Evolutionary conservation across 371 early-diverging fungal species (phyloP), one percentile per base, ranked within the genome.

Genomic region (Mortierella sp.): DNA sequence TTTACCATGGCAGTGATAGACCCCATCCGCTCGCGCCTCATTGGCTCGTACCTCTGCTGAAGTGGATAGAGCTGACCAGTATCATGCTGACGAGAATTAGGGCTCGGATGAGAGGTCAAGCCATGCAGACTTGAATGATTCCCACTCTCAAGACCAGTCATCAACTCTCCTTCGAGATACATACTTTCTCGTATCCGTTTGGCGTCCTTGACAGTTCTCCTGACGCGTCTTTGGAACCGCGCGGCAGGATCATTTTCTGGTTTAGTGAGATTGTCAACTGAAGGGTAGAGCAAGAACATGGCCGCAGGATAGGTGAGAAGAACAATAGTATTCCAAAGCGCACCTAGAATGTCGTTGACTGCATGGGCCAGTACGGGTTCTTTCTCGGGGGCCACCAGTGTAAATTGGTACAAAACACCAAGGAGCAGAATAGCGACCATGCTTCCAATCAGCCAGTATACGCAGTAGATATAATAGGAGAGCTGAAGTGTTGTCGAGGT

Each of bases 401-500:
- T n/a, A 19, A 68, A 37, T 25, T 65, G 19, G 59, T 69, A 77
- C 43, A 77, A 37, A 19, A 77, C 26, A 2, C 79, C 79, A 9
- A 77, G 53, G 21, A 63, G 12, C n/a, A 72, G 19, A 29, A 77
- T 69, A 23, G 56, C 9, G 30, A 64, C 18, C 65, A 77, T 58
- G 48, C 79, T 69, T 14, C 69, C 79, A 21, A 69, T 37, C 21
- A 77, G 79, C 79, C 79, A 77, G 57, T 72, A 77, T 45, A 72
- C 62, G 45, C 72, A 77, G 51, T 77, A 60, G n/a, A 72, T 37
- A 23, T 77, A 77, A 16, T 77, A 77, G 16, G 59, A 37, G 30
- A 77, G 57, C 48, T 77, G 79, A 7, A 77, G 62, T 0, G 79
- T 77, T 7, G 66, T 65, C 29, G 73, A 66, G 2, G 79, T 77